Evolutionary conservation across 768 basidiomycete genomes (phyloP), one percentile per base, ranked within the genome.

Genomic region (Suillus plorans): DNA sequence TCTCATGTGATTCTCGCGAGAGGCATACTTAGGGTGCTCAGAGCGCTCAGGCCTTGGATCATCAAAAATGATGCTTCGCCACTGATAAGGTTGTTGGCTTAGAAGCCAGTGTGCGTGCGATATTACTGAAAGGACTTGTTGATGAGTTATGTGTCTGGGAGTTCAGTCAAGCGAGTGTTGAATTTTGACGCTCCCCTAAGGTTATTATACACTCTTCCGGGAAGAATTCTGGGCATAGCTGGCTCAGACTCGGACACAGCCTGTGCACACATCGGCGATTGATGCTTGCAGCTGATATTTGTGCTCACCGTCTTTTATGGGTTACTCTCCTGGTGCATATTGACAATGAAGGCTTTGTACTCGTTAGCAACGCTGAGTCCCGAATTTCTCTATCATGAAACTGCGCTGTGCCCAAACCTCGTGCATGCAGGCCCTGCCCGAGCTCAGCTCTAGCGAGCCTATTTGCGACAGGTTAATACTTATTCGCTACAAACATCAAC

Each of bases 11-110:
- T 31, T 31, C 31, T 31, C 31, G 31, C 31, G 34, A 20, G n/a
- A 22, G n/a, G 55, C 5, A 64, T 42, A n/a, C n/a, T n/a, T n/a
- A 5, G 57, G 68, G 39, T 61, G 68, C 9, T 61, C 3, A 28
- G 28, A 28, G 28, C 28, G 28, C 28, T 4, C 65, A 10, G 28
- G 67, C n/a, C 64, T 71, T 1, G 61, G 68, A 56, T 37, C 39
- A 4, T 72, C 25, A 65, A 56, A 4, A 14, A 67, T 0, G 69
- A 65, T 8, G 36, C 56, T 28, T 74, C 67, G 70, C 41, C 67
- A 20, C 72, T 67, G 20, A 70, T 70, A 13, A 63, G 66, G 4
- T 70, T 31, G 18, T 25, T 18, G n/a, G 8, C 4, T 31, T 31
- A 6, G 16, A 47, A 12, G 10, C 1, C 22, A 9, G 34, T 13